phyloP scores from a whole-genome alignment of 176 grass and related monocot genomes.

The Hordeum marinum region DNA sequence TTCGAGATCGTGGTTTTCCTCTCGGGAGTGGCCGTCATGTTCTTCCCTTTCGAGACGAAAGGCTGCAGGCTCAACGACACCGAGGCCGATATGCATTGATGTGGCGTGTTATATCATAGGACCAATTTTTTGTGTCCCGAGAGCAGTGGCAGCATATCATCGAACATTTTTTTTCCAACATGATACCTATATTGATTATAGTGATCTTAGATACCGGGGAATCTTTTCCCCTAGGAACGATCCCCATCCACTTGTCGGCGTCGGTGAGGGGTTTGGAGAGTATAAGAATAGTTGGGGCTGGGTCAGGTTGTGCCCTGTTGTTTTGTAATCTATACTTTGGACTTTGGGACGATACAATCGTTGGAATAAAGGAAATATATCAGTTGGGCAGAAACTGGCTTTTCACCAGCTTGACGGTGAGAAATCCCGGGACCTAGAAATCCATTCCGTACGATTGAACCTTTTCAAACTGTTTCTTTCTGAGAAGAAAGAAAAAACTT shows the following conservation, averaged over 20 bases:
- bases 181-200: not conserved
- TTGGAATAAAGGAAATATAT: not conserved
- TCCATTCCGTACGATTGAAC: too few relatives aligned
- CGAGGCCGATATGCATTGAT: constrained; percentile 49
- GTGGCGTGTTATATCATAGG: not conserved
- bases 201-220: not conserved
- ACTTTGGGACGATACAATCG: not conserved
- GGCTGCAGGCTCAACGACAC: constrained; percentile 64
- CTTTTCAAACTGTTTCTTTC: too few relatives aligned
- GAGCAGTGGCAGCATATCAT: not conserved
- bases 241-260: not conserved
- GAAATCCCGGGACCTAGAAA: too few relatives aligned
- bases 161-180: not conserved
- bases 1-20: constrained; percentile 87
- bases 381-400: not conserved
- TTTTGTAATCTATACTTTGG: not conserved
- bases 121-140: not conserved
- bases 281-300: not conserved
- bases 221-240: not conserved
- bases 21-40: constrained; percentile 67
- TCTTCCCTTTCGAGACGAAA: constrained; percentile 85
- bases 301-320: too few relatives aligned
- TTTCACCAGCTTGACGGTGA: too few relatives aligned
- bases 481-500: too few relatives aligned
- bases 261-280: not conserved